Evolutionary conservation across 441 rosid species (phyloP).

Genomic region (Dalechampia spathulata): DNA sequence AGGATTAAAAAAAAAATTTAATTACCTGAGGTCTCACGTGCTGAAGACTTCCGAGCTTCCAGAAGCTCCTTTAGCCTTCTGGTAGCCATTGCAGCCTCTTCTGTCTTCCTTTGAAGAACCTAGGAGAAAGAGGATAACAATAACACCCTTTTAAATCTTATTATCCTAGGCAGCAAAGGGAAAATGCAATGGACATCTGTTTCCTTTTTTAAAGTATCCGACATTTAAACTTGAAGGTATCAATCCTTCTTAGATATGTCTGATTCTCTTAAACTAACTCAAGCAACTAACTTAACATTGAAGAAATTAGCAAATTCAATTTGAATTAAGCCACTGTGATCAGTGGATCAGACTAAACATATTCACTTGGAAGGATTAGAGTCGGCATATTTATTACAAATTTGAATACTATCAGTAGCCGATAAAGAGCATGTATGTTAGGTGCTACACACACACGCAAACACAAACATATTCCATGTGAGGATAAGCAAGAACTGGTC

Average conservation of each 20-base stretch:
- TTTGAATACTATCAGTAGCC: neutral
- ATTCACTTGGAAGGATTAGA: neutral
- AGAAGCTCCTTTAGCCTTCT: constrained; percentile 88
- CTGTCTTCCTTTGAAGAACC: constrained; percentile 99
- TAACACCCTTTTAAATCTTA: neutral
- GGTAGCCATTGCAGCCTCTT: constrained; percentile 98
- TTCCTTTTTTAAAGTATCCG: neutral
- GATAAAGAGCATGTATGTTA: neutral
- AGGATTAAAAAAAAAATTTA: neutral
- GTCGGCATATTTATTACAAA: neutral
- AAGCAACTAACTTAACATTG: neutral
- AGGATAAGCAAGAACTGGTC: neutral
- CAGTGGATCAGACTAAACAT: constrained; percentile 10
- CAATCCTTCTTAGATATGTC: neutral
- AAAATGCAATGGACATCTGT: neutral
- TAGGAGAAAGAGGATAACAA: constrained; percentile 24
- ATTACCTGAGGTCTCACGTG: constrained; percentile 66
- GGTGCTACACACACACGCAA: no score
- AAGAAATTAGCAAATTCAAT: constrained; percentile 2
- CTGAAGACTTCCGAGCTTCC: constrained; percentile 86
- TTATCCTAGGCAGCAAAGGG: neutral
- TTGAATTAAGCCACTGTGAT: constrained; percentile 4
- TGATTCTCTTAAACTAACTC: neutral
- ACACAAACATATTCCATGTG: no score
- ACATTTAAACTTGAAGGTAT: neutral